These are phyloP conservation scores for Crithidia bombi DNA, from an alignment of 208 protist genomes.

Conservation along the genomic window DNA sequence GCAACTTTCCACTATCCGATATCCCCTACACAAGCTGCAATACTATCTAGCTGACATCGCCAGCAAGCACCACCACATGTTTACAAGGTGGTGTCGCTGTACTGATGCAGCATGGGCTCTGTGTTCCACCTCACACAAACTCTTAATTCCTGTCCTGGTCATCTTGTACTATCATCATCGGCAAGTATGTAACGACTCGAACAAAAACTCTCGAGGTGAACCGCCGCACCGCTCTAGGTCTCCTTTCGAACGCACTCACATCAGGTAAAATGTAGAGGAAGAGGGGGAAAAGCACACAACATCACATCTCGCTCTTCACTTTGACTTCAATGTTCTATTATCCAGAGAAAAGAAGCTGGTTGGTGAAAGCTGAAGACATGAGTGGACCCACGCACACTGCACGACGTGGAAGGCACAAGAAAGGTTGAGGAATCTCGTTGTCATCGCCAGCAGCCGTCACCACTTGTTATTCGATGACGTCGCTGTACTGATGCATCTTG, in stretches of 20 bases:
- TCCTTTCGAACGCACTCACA: too few species aligned
- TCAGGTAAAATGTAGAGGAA: too few species aligned
- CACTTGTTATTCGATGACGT: constrained; percentile 25
- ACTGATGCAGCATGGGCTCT: constrained; percentile 33
- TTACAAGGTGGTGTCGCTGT: constrained; percentile 35
- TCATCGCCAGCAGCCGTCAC: constrained; percentile 42
- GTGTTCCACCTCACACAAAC: neutral
- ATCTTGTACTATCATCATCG: too few species aligned
- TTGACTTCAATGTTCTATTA: constrained; percentile 38
- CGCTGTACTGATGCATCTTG: constrained; percentile 48
- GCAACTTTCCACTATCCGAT: too few species aligned
- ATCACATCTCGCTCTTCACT: constrained; percentile 37
- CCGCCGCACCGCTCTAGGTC: too few species aligned
- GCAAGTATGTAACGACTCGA: too few species aligned
- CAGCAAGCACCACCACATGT: constrained; percentile 42
- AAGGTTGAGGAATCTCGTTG: constrained; percentile 30
- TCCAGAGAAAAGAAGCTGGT: constrained; percentile 38
- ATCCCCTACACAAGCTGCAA: too few species aligned
- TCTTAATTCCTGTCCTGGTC: neutral
- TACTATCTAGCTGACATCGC: constrained; percentile 48
- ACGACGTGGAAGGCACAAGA: neutral
- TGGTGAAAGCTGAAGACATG: constrained; percentile 31
- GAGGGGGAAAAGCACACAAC: too few species aligned
- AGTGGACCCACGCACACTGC: neutral
- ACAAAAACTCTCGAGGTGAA: too few species aligned